Conservation (phyloP, 768 basidiomycete species). For the Epithele typhae region DNA sequence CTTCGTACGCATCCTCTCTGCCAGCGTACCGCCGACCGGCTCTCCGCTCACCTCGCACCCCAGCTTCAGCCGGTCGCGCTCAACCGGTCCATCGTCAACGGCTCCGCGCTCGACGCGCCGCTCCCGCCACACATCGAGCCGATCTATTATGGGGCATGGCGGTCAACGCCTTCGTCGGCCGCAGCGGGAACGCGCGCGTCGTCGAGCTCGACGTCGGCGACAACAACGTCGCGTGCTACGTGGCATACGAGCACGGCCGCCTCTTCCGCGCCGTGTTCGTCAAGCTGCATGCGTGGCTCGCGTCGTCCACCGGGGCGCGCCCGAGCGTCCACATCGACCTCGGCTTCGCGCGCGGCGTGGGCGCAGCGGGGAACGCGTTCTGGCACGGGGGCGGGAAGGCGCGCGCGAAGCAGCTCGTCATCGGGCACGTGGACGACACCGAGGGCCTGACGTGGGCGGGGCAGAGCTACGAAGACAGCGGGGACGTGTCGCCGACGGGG, state of each 20-base stretch:
- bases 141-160: constrained; percentile 64
- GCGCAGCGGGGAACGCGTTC: constrained; percentile 19
- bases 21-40: not conserved
- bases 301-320: constrained; percentile 30
- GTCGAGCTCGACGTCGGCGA: too few relatives aligned
- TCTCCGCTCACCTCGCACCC: not conserved
- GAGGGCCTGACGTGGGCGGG: too few relatives aligned
- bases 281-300: constrained; percentile 47
- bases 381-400: not conserved
- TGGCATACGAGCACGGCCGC: constrained; percentile 44
- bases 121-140: constrained; percentile 60
- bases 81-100: constrained; percentile 54
- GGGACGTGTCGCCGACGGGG: too few relatives aligned
- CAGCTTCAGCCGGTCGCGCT: constrained; percentile 64
- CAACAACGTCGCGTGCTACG: constrained; percentile 60
- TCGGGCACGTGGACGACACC: constrained; percentile 19
- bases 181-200: constrained; percentile 34
- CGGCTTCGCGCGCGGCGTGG: constrained; percentile 30
- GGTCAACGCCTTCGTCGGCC: constrained; percentile 53
- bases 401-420: too few relatives aligned
- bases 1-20: constrained; percentile 34
- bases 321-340: constrained; percentile 39
- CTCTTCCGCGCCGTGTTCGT: constrained; percentile 53
- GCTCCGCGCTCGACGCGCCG: constrained; percentile 43
- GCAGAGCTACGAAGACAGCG: constrained; percentile 15